Percentiles rank a stretch among this genome's conserved stretches.
Conservation (phyloP, 2,329 filamentous ascomycete species). For the Fusarium succisae region DNA sequence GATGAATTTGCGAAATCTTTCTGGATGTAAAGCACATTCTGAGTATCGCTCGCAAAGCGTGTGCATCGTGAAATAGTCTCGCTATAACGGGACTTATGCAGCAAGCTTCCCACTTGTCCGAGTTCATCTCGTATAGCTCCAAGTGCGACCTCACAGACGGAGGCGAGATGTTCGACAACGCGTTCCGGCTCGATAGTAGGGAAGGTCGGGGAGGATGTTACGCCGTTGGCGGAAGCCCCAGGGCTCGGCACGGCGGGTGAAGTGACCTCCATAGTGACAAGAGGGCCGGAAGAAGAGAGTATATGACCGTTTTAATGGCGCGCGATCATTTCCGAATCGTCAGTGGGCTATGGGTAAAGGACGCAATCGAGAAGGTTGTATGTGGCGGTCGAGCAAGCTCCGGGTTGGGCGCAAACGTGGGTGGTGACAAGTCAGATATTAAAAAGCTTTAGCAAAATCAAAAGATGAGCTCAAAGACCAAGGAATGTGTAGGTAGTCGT, state of each 20-base stretch:
- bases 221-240: constrained; percentile 56
- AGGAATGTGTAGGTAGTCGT: constrained; percentile 35
- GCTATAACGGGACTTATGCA: constrained; percentile 74
- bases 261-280: constrained; percentile 62
- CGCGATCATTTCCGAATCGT: constrained; percentile 44
- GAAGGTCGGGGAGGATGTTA: constrained; percentile 55
- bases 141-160: constrained; percentile 76
- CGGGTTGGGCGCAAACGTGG: constrained; percentile 15
- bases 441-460: constrained; percentile 32
- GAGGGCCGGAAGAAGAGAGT: constrained; percentile 18
- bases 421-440: constrained; percentile 19
- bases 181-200: constrained; percentile 71
- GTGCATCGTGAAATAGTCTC: constrained; percentile 90
- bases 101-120: constrained; percentile 80
- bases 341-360: constrained; percentile 18
- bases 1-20: constrained; percentile 75
- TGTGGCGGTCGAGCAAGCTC: constrained; percentile 19
- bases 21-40: constrained; percentile 89
- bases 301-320: constrained; percentile 33
- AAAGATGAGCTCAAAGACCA: constrained; percentile 19
- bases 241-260: constrained; percentile 56
- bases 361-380: constrained; percentile 18
- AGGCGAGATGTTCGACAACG: constrained; percentile 76
- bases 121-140: constrained; percentile 82
- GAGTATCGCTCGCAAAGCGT: constrained; percentile 88